Conservation (phyloP, 176 grass and related monocot genomes). For the Lolium multiflorum region DNA sequence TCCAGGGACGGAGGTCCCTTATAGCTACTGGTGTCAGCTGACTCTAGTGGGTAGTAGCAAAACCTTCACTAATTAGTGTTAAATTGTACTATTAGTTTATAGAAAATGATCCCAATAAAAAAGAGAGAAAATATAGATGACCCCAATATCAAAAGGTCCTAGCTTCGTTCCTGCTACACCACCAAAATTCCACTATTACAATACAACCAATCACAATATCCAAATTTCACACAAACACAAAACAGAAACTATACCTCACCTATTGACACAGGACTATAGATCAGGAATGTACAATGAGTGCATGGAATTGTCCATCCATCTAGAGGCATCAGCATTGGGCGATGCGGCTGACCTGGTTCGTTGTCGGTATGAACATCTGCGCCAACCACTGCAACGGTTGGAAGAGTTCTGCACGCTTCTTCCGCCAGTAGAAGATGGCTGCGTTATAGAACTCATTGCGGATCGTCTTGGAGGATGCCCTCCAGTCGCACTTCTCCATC, state of each 20-base stretch:
- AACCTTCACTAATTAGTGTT: too few species aligned
- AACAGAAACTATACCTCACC: conserved; percentile 37
- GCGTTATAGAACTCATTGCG: conserved; percentile 88
- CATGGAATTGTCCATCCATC: neutral
- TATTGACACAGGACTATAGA: conserved; percentile 29
- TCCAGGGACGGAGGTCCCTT: too few species aligned
- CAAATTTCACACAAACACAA: conserved; percentile 6
- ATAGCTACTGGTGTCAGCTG: too few species aligned
- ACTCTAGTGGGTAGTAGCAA: too few species aligned
- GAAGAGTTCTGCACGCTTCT: conserved; percentile 68
- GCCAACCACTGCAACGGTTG: conserved; percentile 68
- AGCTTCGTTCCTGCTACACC: too few species aligned
- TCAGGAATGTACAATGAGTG: conserved; percentile 44
- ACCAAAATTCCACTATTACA: neutral
- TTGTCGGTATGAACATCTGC: conserved; percentile 50
- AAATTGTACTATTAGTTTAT: too few species aligned
- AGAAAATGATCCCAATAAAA: too few species aligned
- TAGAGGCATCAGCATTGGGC: conserved; percentile 27
- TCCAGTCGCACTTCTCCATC: conserved; percentile 92
- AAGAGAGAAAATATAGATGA: too few species aligned
- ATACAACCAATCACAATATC: conserved; percentile 4
- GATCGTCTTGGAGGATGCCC: conserved; percentile 71
- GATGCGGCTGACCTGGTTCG: conserved; percentile 30
- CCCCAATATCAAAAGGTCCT: too few species aligned
- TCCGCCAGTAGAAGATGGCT: conserved; percentile 88